Conservation (phyloP, 805 yeast species). For the Wickerhamomyces xylosicus region DNA sequence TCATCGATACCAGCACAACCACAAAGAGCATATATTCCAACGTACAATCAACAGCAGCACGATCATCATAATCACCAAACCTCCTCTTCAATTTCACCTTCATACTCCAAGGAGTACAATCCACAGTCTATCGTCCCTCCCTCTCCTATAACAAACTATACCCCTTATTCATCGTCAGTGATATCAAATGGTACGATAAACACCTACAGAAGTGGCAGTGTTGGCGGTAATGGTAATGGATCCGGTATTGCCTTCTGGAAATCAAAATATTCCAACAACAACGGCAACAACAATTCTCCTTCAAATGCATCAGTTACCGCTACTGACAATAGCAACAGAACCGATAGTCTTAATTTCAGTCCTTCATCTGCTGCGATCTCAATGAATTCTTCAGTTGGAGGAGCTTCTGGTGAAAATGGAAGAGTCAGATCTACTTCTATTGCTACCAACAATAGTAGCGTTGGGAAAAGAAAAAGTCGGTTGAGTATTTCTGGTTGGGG, state of each 20-base stretch:
- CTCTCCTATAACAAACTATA: not conserved
- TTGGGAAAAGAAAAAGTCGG: not conserved
- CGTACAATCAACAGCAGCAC: not conserved
- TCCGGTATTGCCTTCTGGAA: not conserved
- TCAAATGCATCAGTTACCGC: too few relatives aligned
- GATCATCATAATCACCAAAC: too few relatives aligned
- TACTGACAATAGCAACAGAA: not conserved
- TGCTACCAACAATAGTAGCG: not conserved
- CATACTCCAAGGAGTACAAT: not conserved
- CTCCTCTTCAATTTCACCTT: not conserved
- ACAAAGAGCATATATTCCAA: not conserved
- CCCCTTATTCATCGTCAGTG: not conserved
- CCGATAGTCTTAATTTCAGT: not conserved
- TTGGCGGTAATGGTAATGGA: not conserved
- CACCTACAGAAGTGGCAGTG: not conserved
- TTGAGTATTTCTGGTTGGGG: not conserved
- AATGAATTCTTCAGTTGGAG: not conserved
- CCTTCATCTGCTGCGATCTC: not conserved
- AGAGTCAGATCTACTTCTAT: not conserved
- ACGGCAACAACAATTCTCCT: too few relatives aligned
- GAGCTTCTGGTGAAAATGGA: not conserved
- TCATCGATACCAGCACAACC: not conserved
- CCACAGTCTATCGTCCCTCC: not conserved
- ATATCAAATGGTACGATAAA: not conserved
- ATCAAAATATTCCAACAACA: not conserved